Evolutionary conservation across 1,284 basidiomycete species (phyloP).

Genomic region (Ustilago loliicola): DNA sequence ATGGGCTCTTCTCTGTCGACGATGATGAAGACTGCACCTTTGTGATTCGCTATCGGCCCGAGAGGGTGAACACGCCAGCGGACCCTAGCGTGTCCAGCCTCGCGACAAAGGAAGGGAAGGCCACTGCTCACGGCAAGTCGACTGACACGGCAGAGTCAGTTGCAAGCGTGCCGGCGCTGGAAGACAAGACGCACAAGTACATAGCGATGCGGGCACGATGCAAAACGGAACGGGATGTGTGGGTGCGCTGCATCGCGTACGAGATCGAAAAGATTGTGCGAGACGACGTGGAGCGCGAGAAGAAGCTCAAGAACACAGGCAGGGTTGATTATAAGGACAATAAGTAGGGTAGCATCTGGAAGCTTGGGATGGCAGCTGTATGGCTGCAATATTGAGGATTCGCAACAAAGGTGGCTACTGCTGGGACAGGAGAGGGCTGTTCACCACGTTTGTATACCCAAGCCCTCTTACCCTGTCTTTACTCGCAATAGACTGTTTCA

Average conservation of each 20-base stretch:
- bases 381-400: not conserved
- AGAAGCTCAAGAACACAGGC: conserved; percentile 60
- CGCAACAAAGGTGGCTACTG: not conserved
- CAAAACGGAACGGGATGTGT: conserved; percentile 84
- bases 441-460: conserved; percentile 6
- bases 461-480: not conserved
- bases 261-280: conserved; percentile 81
- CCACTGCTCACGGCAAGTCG: conserved; percentile 4
- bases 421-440: conserved; percentile 2
- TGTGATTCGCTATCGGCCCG: conserved; percentile 65
- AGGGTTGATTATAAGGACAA: conserved; percentile 36
- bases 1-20: conserved; percentile 64
- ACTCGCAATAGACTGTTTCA: not conserved
- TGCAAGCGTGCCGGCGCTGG: conserved; percentile 74
- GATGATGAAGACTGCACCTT: conserved; percentile 70
- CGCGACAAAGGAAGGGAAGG: conserved; percentile 20
- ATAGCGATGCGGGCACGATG: conserved; percentile 81
- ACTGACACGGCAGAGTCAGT: conserved; percentile 6
- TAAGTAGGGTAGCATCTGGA: not conserved
- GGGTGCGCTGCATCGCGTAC: conserved; percentile 86
- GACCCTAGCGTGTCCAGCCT: conserved; percentile 33
- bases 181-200: conserved; percentile 76
- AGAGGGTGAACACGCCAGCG: conserved; percentile 46
- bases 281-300: conserved; percentile 66
- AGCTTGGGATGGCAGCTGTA: not conserved